Evolutionary conservation across 2,329 filamentous ascomycete species (phyloP).

Genomic region (Fusarium newnesense): DNA sequence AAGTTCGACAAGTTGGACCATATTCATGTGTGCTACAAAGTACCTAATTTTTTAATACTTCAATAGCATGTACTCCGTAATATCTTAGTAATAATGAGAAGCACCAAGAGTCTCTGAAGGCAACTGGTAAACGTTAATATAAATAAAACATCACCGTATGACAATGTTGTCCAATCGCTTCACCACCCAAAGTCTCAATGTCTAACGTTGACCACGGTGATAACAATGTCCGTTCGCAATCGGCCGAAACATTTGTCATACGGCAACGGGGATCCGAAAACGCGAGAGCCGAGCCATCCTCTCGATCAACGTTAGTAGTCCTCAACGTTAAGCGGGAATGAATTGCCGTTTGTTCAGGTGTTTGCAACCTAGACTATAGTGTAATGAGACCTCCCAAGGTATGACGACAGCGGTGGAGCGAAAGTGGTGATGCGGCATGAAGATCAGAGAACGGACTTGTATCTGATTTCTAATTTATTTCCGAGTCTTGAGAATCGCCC

Average conservation of each 20-base stretch:
- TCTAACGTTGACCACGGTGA: neutral
- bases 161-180: neutral
- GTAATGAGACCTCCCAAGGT: constrained; percentile 2
- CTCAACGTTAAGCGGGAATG: neutral
- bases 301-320: neutral
- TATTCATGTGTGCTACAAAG: neutral
- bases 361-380: constrained; percentile 17
- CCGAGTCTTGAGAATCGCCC: neutral
- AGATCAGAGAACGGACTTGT: constrained; percentile 21
- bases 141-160: neutral
- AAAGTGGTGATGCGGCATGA: constrained; percentile 11
- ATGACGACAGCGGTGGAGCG: constrained; percentile 24
- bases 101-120: neutral
- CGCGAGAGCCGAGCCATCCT: constrained; percentile 9
- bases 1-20: neutral
- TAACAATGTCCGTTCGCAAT: neutral
- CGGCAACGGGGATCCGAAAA: constrained; percentile 15
- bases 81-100: no score
- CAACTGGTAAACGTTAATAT: neutral
- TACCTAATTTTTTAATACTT: neutral
- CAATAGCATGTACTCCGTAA: neutral
- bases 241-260: constrained; percentile 14
- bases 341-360: neutral
- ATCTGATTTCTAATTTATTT: constrained; percentile 16
- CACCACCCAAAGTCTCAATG: neutral